Base-by-base conservation (phyloP, 345 rosid genomes). In the Bruguiera gymnorhiza region DNA sequence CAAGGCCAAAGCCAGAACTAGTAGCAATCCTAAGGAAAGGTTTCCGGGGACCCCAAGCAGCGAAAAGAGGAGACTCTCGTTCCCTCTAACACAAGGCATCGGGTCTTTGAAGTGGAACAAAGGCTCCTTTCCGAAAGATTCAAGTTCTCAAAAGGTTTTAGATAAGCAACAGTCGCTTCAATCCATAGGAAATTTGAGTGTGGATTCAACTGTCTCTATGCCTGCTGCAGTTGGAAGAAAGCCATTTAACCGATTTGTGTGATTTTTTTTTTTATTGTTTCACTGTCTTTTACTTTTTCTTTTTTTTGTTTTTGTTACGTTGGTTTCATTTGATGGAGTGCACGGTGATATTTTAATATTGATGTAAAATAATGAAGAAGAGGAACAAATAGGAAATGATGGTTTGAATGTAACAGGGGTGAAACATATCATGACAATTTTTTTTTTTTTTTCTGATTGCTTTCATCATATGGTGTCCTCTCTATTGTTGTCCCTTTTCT, bases 211-310 rank as follows among this genome's bases (percentile, higher is more conserved):
- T 0, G 88, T 78, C 32, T 95, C 99, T 0, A 84, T 93, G 93
- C 98, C 96, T 62, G 89, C 88, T 18, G 73, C 86, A 0, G 78
- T 89, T 61, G 97, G 90, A 60, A 86, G 89, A 78, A 90, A 78
- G 78, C 80, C 93, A 57, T 95, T 95, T 91, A 95, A 92, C 89
- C 77, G 97, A 87, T 95, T 87, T 79, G 99, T 86, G 85, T 94
- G 96, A 94, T 77, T 75, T 26, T 53, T 39, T 66, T 56, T 19
- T 13, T 8, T 5, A 36, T 32, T 70, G 20, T 77, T 51, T 71
- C 52, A 53, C 29, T 58, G 62, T 27, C 68, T 36, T 72, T 66
- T 58, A 63, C 55, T 65, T 70, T 20, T 56, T 55, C 62, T 70
- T 11, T 59, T 54, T n/a, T 24, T 24, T 24, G 0, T 24, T 24